Evolutionary conservation across 805 yeast species (phyloP), one percentile per base, ranked within the genome.

Genomic region (Sungouiella thailandica): DNA sequence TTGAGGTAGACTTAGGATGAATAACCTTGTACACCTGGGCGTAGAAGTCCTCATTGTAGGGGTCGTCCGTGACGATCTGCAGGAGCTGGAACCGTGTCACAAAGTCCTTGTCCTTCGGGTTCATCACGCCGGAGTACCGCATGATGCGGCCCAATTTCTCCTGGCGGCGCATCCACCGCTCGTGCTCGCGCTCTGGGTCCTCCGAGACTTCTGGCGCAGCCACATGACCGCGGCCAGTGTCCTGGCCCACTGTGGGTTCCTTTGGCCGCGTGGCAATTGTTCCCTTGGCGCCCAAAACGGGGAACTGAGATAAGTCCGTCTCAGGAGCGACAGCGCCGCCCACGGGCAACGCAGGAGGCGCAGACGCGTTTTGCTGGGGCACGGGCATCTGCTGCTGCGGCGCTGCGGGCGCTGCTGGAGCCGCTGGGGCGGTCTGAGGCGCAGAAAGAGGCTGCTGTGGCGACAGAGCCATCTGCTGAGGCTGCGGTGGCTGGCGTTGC

Each of bases 61-160:
- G 98, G 60, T 93, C 97, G 36, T 89, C 97, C 8, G 96, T 84
- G 31, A 93, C 96, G 60, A 93, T 83, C 58, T 89, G 96, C 31
- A 96, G 87, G 43, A 93, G 72, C 62, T 93, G 98, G 54, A 89
- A 81, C 56, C 97, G 76, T 28, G 96, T 87, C 31, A 93, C 90
- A 54, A 85, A 88, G 62, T 90, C 96, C 64, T 89, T 89, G 59
- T 93, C 98, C 65, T 90, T 84, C 37, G 96, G 95, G 50, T 88
- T 86, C 98, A 93, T 93, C 43, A 93, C 77, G 43, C 97, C 97
- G 18, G 93, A 83, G 64, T 81, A 86, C 52, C 77, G 79, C 53
- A 83, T 71, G 49, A 87, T 84, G 43, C 82, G 72, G 29, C 78
- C 72, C 32, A 83, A 88, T 55, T 84, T 83, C 39, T 79, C 80